Base-by-base conservation (phyloP, 1,284 basidiomycete species). In the Puccinia brachypodii region DNA sequence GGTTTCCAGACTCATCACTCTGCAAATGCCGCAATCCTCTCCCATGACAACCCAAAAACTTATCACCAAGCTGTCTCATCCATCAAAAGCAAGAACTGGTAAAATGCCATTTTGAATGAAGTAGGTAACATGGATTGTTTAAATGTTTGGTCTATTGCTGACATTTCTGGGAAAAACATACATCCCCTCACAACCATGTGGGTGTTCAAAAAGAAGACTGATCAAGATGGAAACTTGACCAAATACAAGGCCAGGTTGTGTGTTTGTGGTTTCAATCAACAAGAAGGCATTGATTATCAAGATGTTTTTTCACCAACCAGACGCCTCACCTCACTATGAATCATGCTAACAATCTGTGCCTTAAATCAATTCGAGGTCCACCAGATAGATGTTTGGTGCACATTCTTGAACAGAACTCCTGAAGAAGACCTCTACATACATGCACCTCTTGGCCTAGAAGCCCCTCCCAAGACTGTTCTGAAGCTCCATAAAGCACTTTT, bases 221-320 rank as follows among this genome's bases (percentile, higher is more conserved):
- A 76, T 31, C 28, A 40, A 28, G 40, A 76, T 31, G 56, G 74
- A 13, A 76, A 62, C 40, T 28, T 62, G 6, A 40, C 58, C 40
- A 62, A 64, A 76, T 76, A 58, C 50, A 75, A 75, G 25, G 73
- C 50, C 6, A 4, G n/a, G 31, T 53, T 58, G 2, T 60, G 53
- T 42, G 38, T 75, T 38, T 19, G 56, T 8, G 60, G 75, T 31
- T 76, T 50, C 42, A 14, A 42, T 11, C 58, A 76, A 47, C 13
- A 33, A 25, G 75, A 76, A 47, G 75, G 75, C 7, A 13, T 40
- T 7, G 44, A 76, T 40, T 76, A 76, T 40, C 16, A 38, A n/a
- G 25, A 66, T 16, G 40, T 66, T 4, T 66, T 76, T n/a, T 62
- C 75, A 1, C 75, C 75, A 8, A 76, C 75, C 3, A 36, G 58